Base-by-base conservation (phyloP, 331 rosid genomes). In the Quercus phellos region DNA sequence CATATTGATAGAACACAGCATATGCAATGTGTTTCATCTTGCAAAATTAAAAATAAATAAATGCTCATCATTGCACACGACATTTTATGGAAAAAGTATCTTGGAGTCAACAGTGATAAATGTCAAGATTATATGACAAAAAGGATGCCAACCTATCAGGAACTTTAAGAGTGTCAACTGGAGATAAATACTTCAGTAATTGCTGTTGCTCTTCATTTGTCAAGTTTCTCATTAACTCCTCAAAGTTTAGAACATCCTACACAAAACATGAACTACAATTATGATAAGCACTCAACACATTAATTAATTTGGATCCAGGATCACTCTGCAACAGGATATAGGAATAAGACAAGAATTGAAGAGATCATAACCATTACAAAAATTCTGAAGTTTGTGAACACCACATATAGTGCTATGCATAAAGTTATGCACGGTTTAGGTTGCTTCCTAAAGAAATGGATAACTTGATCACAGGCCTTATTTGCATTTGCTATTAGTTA, bases 141-240 rank as follows among this genome's bases (percentile, higher is more conserved):
- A 51, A 53, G 70, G 73, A 84, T 77, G 78, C 93, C 72, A 76
- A 92, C 98, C 97, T 90, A 56, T 88, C 90, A 51, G 98, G 93
- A 85, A 85, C 84, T 71, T 88, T 86, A 68, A 82, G 83, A 56
- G 86, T 80, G 87, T 95, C 99, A 76, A 83, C 92, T 42, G 85
- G 76, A 74, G 94, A 89, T 79, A 95, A 92, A 86, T 84, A 90
- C 83, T 90, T 89, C 79, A 89, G 87, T 81, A 95, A 81, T 77
- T 87, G 90, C 68, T 91, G 91, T 74, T 93, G 98, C 86, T 95
- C 99, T 82, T 93, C 99, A 84, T 66, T 78, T 72, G 97, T 89
- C 88, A 95, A 74, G 80, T 81, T 88, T 83, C 88, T 87, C 70
- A 51, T 84, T 70, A 95, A 95, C 89, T 89, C 98, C 80, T 88